Base-by-base conservation (phyloP, 306 rosid genomes). In the Fragaria nilgerrensis region DNA sequence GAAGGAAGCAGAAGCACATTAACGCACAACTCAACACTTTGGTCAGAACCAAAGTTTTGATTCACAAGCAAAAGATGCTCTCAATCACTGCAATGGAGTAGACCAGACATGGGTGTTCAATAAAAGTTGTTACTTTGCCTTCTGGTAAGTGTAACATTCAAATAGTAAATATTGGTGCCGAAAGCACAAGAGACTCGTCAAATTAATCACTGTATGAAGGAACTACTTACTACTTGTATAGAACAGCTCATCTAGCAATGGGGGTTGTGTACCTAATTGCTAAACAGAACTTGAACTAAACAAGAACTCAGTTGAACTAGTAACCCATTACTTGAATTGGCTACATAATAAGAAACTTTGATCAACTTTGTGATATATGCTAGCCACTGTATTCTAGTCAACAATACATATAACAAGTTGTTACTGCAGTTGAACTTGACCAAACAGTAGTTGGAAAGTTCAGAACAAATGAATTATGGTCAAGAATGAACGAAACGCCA, bases 51-150 rank as follows among this genome's bases (percentile, higher is more conserved):
- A 22, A 74, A 72, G 44, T 65, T 77, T 67, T 74, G 82, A 83
- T 85, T 84, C 87, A 80, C 84, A 80, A 75, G 75, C 83, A 87
- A 83, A 80, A 63, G 27, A 79, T 43, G 23, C 58, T 74, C 70
- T 12, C 34, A 56, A 55, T 44, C 49, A 70, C 67, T 39, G 53
- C 23, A 77, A 68, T 53, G 73, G 79, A 58, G 70, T 67, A 36
- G 27, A 25, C 80, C 67, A 16, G 59, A 63, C 7, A 27, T 3
- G 66, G 41, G 67, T 36, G 2, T 16, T 29, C 67, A 15, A 29
- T 5, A 34, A 43, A 36, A 36, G 25, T 39, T 53, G 53, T 16
- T 37, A 65, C 48, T 34, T 2, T 37, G 70, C 47, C 39, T 9
- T 65, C 70, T 65, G 15, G 7, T 9, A 19, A 7, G n/a, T 63